Conservation (phyloP, 2,329 filamentous ascomycete genomes). For the Fusarium burgessii region DNA sequence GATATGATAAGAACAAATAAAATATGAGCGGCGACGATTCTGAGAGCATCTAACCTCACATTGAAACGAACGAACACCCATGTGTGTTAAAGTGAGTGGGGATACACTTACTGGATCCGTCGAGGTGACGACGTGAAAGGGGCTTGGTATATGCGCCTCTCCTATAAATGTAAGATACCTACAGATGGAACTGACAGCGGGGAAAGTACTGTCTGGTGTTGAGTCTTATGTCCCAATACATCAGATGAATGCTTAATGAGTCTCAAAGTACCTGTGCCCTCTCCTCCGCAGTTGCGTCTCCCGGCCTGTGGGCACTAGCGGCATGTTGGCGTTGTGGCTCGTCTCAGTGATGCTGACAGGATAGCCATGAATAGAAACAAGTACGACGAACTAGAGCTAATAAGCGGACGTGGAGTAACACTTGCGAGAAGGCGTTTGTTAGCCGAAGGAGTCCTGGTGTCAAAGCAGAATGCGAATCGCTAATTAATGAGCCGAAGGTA, state of each 20-base stretch:
- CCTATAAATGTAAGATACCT: conserved; percentile 14
- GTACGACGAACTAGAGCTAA: conserved; percentile 9
- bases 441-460: conserved; percentile 17
- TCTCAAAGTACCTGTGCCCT: conserved; percentile 5
- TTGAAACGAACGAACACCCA: conserved; percentile 53
- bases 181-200: conserved; percentile 3
- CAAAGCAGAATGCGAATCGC: conserved; percentile 1
- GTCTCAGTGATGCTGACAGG: conserved; percentile 6
- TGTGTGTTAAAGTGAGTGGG: conserved; percentile 53
- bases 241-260: neutral
- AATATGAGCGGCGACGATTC: conserved; percentile 9
- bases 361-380: conserved; percentile 38
- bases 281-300: conserved; percentile 13
- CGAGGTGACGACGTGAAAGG: conserved; percentile 46
- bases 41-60: neutral
- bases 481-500: neutral
- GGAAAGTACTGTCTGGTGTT: conserved; percentile 7
- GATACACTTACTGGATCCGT: conserved; percentile 39
- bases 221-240: conserved; percentile 14
- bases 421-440: conserved; percentile 7
- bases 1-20: conserved; percentile 10
- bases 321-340: conserved; percentile 11
- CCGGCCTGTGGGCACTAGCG: conserved; percentile 17
- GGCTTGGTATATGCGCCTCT: conserved; percentile 28
- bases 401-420: conserved; percentile 16